Evolutionary conservation across 148 eudicot species (phyloP).

Genomic region (Rhododendron molle): DNA sequence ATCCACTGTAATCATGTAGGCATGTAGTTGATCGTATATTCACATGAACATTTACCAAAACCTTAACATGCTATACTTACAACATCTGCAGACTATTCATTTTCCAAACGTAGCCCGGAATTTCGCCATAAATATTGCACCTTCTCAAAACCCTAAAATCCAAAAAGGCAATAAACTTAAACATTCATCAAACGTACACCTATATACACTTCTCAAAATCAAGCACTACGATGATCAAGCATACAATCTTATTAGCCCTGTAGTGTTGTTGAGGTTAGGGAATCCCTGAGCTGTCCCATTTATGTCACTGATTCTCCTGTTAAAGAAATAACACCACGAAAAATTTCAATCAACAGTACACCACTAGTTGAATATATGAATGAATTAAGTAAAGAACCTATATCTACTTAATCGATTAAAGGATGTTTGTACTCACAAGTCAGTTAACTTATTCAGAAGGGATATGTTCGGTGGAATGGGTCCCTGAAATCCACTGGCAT

Average conservation of each 20-base stretch:
- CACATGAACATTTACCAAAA: background rate
- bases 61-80: slow-evolving; percentile 39
- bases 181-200: background rate
- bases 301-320: slow-evolving; percentile 76
- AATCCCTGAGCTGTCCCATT: slow-evolving; percentile 41
- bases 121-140: slow-evolving; percentile 62
- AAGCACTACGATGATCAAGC: slow-evolving; percentile 13
- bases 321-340: slow-evolving; percentile 8
- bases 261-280: slow-evolving; percentile 42
- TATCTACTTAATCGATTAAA: background rate
- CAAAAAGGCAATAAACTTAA: slow-evolving; percentile 18
- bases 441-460: slow-evolving; percentile 31
- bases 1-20: background rate
- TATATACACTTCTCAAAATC: background rate
- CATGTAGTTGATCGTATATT: background rate
- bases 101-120: slow-evolving; percentile 56
- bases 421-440: slow-evolving; percentile 46
- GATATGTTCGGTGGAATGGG: slow-evolving; percentile 61
- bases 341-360: slow-evolving; percentile 1
- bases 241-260: slow-evolving; percentile 34
- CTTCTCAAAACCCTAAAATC: slow-evolving; percentile 56
- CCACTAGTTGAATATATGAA: background rate
- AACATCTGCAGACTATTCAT: slow-evolving; percentile 34
- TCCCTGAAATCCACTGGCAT: slow-evolving; percentile 68
- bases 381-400: background rate